Conservation (phyloP, 2,329 filamentous ascomycete genomes). For the Hymenotorrendiella dingleyae region DNA sequence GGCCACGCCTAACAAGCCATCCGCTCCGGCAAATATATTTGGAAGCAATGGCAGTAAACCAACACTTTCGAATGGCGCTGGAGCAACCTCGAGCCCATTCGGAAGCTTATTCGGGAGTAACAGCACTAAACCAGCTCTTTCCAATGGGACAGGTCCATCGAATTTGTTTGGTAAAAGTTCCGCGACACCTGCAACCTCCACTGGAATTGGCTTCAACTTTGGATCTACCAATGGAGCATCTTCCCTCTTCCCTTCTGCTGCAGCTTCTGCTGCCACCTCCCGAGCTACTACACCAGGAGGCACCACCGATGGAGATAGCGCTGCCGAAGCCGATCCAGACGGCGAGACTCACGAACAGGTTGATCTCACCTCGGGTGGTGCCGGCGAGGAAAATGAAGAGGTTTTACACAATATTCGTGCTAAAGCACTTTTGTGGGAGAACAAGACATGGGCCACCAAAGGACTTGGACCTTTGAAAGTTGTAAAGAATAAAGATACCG, state of each 20-base stretch:
- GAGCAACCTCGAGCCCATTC: slow-evolving; percentile 6
- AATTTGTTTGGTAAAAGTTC: slow-evolving; percentile 8
- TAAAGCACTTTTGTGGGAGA: slow-evolving; percentile 59
- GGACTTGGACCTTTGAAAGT: slow-evolving; percentile 68
- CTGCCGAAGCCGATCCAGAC: slow-evolving; percentile 36
- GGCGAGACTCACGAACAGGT: slow-evolving; percentile 61
- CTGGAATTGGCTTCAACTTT: slow-evolving; percentile 22
- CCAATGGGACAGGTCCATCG: slow-evolving; percentile 3
- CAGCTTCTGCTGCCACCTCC: slow-evolving; percentile 26
- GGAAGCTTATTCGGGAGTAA: slow-evolving; percentile 18
- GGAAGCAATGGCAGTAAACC: slow-evolving; percentile 4
- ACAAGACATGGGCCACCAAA: slow-evolving; percentile 60
- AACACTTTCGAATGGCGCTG: too few species aligned
- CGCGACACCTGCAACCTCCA: slow-evolving; percentile 10
- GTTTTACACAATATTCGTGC: slow-evolving; percentile 64
- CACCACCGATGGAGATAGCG: slow-evolving; percentile 28
- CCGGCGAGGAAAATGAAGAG: slow-evolving; percentile 68
- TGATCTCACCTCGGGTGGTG: slow-evolving; percentile 59
- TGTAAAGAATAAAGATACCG: slow-evolving; percentile 66
- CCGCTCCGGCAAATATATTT: slow-evolving; percentile 11
- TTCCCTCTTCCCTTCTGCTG: slow-evolving; percentile 27
- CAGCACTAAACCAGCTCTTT: slow-evolving; percentile 6
- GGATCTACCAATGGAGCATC: slow-evolving; percentile 21
- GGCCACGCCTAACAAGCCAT: slow-evolving; percentile 18
- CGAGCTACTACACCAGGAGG: slow-evolving; percentile 28